phyloP scores from a whole-genome alignment of 1,284 basidiomycete genomes.

The Vanrija humicola region DNA sequence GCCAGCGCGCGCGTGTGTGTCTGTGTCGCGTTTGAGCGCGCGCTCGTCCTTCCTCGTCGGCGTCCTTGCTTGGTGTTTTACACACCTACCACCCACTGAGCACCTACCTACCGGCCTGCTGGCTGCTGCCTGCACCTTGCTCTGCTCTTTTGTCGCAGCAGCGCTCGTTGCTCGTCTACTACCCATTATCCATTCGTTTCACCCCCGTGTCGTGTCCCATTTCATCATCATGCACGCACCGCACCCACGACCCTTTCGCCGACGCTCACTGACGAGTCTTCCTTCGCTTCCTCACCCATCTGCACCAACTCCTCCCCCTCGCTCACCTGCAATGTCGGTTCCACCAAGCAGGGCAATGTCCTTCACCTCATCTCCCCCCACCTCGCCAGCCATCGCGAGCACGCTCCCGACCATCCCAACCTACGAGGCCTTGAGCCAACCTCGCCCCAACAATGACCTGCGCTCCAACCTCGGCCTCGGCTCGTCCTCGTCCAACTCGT shows the following conservation, averaged over 20 bases:
- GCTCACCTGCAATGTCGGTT: background rate
- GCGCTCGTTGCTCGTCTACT: background rate
- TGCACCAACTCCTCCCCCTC: slow-evolving; percentile 7
- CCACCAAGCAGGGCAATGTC: slow-evolving; percentile 24
- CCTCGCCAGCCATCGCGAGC: slow-evolving; percentile 12
- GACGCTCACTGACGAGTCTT: slow-evolving; percentile 31
- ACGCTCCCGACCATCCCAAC: background rate
- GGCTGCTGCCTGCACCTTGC: no score
- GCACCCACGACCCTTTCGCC: no score
- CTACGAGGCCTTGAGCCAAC: background rate
- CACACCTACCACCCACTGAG: no score
- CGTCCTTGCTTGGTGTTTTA: no score
- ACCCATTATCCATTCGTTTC: background rate
- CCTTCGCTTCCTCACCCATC: slow-evolving; percentile 28
- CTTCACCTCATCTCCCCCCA: slow-evolving; percentile 28
- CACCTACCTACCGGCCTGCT: no score
- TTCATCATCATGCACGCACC: background rate
- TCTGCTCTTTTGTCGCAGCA: no score
- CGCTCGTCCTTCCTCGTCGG: no score
- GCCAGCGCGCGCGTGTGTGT: no score
- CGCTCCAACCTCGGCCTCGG: slow-evolving; percentile 18
- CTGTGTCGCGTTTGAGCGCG: no score
- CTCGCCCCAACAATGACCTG: slow-evolving; percentile 11
- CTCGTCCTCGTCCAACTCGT: slow-evolving; percentile 9
- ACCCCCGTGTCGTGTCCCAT: background rate